phyloP scores from a whole-genome alignment of 1,139 yeast genomes.

The Kodamaea derodonti region DNA sequence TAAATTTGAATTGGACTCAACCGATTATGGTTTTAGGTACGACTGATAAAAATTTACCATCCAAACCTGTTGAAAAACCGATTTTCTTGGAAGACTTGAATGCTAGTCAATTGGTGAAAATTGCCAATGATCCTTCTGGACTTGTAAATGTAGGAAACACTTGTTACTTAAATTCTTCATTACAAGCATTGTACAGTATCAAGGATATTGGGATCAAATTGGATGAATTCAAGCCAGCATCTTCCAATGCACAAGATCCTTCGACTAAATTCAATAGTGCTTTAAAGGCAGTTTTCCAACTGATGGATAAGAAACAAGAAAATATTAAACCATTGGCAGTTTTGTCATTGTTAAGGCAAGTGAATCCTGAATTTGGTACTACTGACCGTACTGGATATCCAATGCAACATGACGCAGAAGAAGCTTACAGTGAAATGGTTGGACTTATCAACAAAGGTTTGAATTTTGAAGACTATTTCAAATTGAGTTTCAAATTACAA shows the following conservation, averaged over 20 bases:
- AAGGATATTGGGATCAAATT: slow-evolving; percentile 50
- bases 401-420: slow-evolving; percentile 98
- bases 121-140: slow-evolving; percentile 68
- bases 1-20: slow-evolving; percentile 61
- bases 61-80: slow-evolving; percentile 52
- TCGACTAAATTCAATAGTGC: slow-evolving; percentile 28
- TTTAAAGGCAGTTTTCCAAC: slow-evolving; percentile 42
- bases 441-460: slow-evolving; percentile 48
- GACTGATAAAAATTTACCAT: slow-evolving; percentile 65
- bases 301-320: slow-evolving; percentile 46
- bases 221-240: slow-evolving; percentile 9
- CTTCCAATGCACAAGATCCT: slow-evolving; percentile 54
- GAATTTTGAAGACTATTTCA: slow-evolving; percentile 55
- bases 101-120: slow-evolving; percentile 36
- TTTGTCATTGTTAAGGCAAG: slow-evolving; percentile 56
- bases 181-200: slow-evolving; percentile 73
- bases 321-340: slow-evolving; percentile 51
- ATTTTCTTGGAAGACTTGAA: slow-evolving; percentile 71
- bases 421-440: slow-evolving; percentile 80
- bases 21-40: slow-evolving; percentile 90
- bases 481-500: slow-evolving; percentile 58
- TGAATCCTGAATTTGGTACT: slow-evolving; percentile 89
- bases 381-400: slow-evolving; percentile 62
- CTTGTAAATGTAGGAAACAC: slow-evolving; percentile 88
- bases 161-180: slow-evolving; percentile 86